Evolutionary conservation across 2,329 filamentous ascomycete genomes (phyloP).

Genomic region (Pseudomassariella vexata): DNA sequence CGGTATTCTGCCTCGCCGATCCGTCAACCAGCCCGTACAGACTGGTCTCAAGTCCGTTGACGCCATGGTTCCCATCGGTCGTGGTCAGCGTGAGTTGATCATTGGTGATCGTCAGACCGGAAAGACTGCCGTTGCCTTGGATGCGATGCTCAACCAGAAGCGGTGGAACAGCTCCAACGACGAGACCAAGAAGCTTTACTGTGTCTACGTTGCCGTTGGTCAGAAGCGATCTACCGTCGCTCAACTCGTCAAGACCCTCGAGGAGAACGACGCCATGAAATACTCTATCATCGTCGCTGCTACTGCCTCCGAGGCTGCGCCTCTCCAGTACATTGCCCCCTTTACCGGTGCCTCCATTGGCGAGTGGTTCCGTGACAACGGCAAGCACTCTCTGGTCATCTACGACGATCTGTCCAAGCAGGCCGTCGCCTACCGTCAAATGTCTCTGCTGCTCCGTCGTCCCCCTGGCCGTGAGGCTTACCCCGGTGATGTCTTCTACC

Average conservation of each 20-base stretch:
- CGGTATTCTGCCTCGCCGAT: conserved; percentile 93
- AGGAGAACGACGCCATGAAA: conserved; percentile 99
- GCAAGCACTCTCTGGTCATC: conserved; percentile 83
- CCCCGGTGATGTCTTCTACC: conserved; percentile 98
- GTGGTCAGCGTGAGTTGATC: conserved; percentile 99
- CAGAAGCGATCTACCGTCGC: conserved; percentile 99
- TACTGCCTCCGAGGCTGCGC: conserved; percentile 94
- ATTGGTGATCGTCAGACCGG: conserved; percentile 99
- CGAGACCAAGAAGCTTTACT: conserved; percentile 99
- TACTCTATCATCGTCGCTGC: conserved; percentile 92
- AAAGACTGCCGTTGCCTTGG: conserved; percentile 97
- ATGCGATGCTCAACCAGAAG: conserved; percentile 99
- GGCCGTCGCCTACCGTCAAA: conserved; percentile 96
- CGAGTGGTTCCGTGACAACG: conserved; percentile 76
- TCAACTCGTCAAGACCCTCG: conserved; percentile 98
- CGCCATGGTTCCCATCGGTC: conserved; percentile 98
- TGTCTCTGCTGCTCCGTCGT: conserved; percentile 96
- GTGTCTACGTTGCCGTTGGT: conserved; percentile 96
- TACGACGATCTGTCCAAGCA: conserved; percentile 98
- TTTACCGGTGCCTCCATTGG: conserved; percentile 72
- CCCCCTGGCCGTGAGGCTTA: conserved; percentile 99
- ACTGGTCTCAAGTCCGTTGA: conserved; percentile 99
- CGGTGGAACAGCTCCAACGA: conserved; percentile 85
- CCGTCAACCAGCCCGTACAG: conserved; percentile 98
- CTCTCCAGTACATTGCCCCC: conserved; percentile 88